These are phyloP conservation scores for Fomitopsis schrenkii DNA, from an alignment of 1,284 basidiomycete species.

Conservation along the genomic window DNA sequence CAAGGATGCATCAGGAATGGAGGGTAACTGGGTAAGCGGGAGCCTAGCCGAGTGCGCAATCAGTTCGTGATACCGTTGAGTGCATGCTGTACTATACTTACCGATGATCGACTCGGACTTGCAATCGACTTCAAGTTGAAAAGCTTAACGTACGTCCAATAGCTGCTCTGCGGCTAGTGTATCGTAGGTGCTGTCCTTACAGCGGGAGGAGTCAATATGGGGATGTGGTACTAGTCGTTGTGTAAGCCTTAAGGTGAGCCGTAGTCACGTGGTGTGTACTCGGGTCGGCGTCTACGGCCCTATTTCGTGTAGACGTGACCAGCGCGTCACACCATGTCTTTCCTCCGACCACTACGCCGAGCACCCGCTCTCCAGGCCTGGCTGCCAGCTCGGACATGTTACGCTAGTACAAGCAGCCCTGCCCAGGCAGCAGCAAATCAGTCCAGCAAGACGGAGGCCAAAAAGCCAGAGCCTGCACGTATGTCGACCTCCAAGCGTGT, in stretches of 20 bases:
- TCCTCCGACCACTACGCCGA: slow-evolving; percentile 23
- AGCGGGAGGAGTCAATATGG: no score
- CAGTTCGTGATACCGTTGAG: not conserved
- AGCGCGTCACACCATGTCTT: slow-evolving; percentile 19
- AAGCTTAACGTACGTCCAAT: no score
- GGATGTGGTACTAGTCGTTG: no score
- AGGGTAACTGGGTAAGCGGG: no score
- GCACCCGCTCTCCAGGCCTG: slow-evolving; percentile 20
- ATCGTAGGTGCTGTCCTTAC: no score
- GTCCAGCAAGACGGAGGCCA: not conserved
- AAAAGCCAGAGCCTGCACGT: not conserved
- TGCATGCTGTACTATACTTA: no score
- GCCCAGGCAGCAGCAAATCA: not conserved
- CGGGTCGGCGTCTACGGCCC: no score
- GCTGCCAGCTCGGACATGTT: slow-evolving; percentile 19
- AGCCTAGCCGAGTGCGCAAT: not conserved
- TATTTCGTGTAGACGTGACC: not conserved
- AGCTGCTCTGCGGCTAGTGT: no score
- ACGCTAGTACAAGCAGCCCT: slow-evolving; percentile 15
- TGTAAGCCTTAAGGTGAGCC: no score
- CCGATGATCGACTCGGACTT: no score
- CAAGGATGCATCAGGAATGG: not conserved
- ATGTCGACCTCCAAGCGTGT: not conserved
- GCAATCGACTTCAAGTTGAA: no score
- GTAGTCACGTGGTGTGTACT: no score